Base-by-base conservation (phyloP, 2,329 filamentous ascomycete genomes). In the Aspergillus sclerotialis region DNA sequence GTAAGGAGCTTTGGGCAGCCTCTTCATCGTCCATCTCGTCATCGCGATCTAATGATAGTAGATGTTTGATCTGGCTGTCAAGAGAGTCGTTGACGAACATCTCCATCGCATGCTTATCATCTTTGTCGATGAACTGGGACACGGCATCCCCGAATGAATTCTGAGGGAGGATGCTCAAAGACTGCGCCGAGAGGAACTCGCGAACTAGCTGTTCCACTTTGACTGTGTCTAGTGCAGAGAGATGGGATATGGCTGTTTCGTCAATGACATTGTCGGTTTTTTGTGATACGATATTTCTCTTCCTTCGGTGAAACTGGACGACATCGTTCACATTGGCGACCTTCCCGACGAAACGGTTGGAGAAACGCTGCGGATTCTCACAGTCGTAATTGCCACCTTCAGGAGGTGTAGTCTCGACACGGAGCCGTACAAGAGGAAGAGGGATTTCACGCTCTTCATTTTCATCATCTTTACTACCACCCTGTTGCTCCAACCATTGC, bases 241-340 rank as follows among this genome's bases (percentile, higher is more conserved):
- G 59, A 18, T 76, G 67, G 2, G 68, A 76, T 30, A 84, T 67
- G 3, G 81, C 68, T 1, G 76, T 64, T 24, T 78, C 75, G 28
- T 86, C 82, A 0, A 82, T 74, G 1, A 80, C 74, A 3, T 66
- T 55, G 3, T 70, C 69, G 18, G 66, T 67, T 36, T 72, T 75
- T 28, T 69, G 59, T 2, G 52, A 69, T 5, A 63, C 66, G 4
- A 63, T 52, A 2, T 60, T 63, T n/a, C 76, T 75, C 63, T 94
- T 96, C 64, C 90, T 94, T 36, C 86, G 78, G 60, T 95, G 81
- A 56, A 94, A 96, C 52, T 90, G 84, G 1, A 98, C 80, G 0
- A 98, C 87, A 49, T 98, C 92, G 47, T 89, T 93, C 7, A 82
- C 80, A 54, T 98, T 98, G 39, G 92, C 92, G 1, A 98, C 90